Percentiles rank a stretch among this genome's conserved stretches.
phyloP scores from a whole-genome alignment of 2,329 filamentous ascomycete species.

The Colletotrichum sojae region DNA sequence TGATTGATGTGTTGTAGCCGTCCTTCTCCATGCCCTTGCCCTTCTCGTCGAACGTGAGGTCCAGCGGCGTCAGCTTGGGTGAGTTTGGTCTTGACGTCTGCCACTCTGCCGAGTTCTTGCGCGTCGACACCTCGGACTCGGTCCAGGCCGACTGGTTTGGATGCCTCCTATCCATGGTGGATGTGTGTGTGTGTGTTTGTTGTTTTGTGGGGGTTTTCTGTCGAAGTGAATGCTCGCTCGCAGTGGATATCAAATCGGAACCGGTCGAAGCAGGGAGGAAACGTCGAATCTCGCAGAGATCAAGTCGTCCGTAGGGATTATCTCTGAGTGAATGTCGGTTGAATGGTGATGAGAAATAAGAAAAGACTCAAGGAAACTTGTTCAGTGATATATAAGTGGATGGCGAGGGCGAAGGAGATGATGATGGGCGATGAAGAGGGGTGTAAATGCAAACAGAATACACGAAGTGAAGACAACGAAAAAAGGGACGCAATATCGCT shows the following conservation, averaged over 20 bases:
- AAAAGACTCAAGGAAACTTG: not conserved
- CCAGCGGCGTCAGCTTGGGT: conserved; percentile 35
- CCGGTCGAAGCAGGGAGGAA: conserved; percentile 13
- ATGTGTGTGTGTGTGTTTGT: conserved; percentile 4
- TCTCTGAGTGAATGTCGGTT: conserved; percentile 23
- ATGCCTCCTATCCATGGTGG: conserved; percentile 34
- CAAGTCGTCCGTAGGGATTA: conserved; percentile 24
- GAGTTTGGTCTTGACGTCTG: conserved; percentile 38
- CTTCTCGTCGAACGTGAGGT: conserved; percentile 33
- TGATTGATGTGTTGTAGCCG: conserved; percentile 30
- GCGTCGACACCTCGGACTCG: conserved; percentile 37
- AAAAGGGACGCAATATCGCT: conserved; percentile 22
- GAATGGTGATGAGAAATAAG: not conserved
- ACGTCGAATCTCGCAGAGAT: conserved; percentile 39
- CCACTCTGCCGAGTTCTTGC: conserved; percentile 39
- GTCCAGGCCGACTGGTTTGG: conserved; percentile 36
- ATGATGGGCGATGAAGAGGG: conserved; percentile 14
- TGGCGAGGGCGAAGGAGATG: not conserved
- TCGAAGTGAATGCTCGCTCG: conserved; percentile 1
- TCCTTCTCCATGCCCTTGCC: conserved; percentile 29
- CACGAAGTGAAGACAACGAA: not conserved
- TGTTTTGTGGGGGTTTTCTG: not conserved
- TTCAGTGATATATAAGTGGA: no score
- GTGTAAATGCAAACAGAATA: conserved; percentile 25
- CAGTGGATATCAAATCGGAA: conserved; percentile 24